These are phyloP conservation scores for Casuarina cunninghamiana DNA, from an alignment of 306 rosid species.

Conservation along the genomic window DNA sequence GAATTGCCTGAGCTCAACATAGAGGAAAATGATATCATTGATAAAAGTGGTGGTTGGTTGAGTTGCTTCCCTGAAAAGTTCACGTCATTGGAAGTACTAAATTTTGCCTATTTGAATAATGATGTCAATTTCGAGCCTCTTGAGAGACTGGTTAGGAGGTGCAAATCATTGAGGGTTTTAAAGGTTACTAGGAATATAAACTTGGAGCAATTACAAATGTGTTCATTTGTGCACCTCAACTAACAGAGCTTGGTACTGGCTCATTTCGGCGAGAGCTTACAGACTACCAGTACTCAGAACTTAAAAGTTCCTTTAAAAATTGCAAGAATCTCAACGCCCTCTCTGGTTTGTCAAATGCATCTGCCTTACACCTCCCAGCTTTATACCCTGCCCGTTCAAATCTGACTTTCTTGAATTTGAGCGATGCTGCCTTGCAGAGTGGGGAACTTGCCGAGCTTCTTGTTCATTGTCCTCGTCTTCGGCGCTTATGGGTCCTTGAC, in stretches of 20 bases:
- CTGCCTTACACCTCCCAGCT: conserved; percentile 54
- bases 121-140: conserved; percentile 64
- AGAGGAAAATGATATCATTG: conserved; percentile 74
- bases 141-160: conserved; percentile 73
- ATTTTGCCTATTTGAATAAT: conserved; percentile 58
- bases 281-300: conserved; percentile 49
- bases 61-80: conserved; percentile 78
- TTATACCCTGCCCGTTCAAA: conserved; percentile 62
- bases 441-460: conserved; percentile 62
- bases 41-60: conserved; percentile 73
- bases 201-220: conserved; percentile 64
- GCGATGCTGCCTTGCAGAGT: conserved; percentile 60
- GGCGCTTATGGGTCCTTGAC: conserved; percentile 80
- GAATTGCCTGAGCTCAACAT: conserved; percentile 77
- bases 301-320: conserved; percentile 55
- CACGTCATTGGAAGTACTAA: conserved; percentile 72
- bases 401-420: conserved; percentile 75
- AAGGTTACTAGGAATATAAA: conserved; percentile 65
- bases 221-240: conserved; percentile 57
- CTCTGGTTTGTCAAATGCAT: conserved; percentile 73
- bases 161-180: conserved; percentile 66
- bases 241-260: conserved; percentile 74
- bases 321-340: conserved; percentile 67
- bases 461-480: conserved; percentile 63
- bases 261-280: conserved; percentile 63